phyloP scores from a whole-genome alignment of 768 basidiomycete species.

The Strobilomyces confusus region DNA sequence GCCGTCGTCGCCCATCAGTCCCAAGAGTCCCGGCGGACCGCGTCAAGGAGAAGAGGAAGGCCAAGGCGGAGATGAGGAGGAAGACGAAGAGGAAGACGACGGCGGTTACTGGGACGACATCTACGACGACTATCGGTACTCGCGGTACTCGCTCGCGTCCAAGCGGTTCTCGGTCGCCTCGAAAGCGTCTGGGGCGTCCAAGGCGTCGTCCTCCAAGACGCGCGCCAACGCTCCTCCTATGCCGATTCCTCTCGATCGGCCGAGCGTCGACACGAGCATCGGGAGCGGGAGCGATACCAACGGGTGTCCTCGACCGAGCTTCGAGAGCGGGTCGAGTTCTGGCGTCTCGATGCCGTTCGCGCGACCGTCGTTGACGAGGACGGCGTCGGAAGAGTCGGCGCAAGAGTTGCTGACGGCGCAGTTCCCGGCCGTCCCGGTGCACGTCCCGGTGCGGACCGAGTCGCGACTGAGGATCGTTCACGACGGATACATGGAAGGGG shows the following conservation, averaged over 20 bases:
- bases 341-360: slow-evolving; percentile 10
- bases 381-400: slow-evolving; percentile 23
- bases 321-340: slow-evolving; percentile 24
- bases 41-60: slow-evolving; percentile 7
- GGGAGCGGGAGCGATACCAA: slow-evolving; percentile 18
- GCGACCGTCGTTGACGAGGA: slow-evolving; percentile 20
- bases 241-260: slow-evolving; percentile 23
- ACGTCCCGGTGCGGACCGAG: slow-evolving; percentile 29
- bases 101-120: slow-evolving; percentile 68
- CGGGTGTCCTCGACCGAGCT: slow-evolving; percentile 20
- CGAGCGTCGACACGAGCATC: slow-evolving; percentile 16
- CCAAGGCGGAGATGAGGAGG: slow-evolving; percentile 13
- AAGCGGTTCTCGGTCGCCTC: slow-evolving; percentile 18
- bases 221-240: slow-evolving; percentile 25
- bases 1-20: slow-evolving; percentile 20
- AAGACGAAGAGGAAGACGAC: slow-evolving; percentile 22
- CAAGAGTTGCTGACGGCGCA: slow-evolving; percentile 24
- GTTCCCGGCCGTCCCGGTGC: slow-evolving; percentile 30
- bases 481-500: slow-evolving; percentile 19
- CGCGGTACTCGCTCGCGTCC: slow-evolving; percentile 51
- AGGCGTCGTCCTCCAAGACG: slow-evolving; percentile 25
- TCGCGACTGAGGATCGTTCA: slow-evolving; percentile 29
- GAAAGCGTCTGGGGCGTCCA: slow-evolving; percentile 22
- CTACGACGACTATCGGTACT: slow-evolving; percentile 79
- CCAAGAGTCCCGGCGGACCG: neutral